Evolutionary conservation across 2,329 filamentous ascomycete genomes (phyloP), one percentile per base, ranked within the genome.

Genomic region (Alternaria solani): DNA sequence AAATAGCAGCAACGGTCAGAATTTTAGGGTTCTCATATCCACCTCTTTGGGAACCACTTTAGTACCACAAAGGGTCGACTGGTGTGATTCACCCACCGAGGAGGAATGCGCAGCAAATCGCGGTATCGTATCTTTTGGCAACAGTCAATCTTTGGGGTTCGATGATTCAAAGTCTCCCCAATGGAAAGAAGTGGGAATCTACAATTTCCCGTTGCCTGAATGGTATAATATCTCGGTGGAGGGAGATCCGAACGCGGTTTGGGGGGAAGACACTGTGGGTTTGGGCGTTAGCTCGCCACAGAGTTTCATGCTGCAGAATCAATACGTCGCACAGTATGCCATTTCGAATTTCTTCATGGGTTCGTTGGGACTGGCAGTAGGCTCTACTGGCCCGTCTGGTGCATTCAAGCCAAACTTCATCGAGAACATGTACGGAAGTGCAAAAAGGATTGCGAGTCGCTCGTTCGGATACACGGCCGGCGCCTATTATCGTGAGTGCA

Each of bases 391-490:
- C 25, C 9, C 57, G 16, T 43, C 55, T 0, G 48, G 57, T 6
- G 68, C 53, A 2, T 25, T 51, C 9, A 67, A 46, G 16, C 42
- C 57, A 0, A 68, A 73, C 4, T 74, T 77, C 39, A 52, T 77
- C n/a, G 41, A 63, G 4, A 65, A 66, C 5, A 66, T 73, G 20
- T 59, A 54, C 16, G 39, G 49, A 11, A 16, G 36, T 16, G 23
- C 6, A 1, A 57, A 59, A 12, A 12, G 32, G 5, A 71, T 69
- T 4, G 67, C 75, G 5, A 77, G 74, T 46, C 34, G 53, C 2
- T 74, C 75, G 1, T 79, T 74, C 38, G 73, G 73, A 20, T 78
- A 78, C 54, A 72, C 72, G 0, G 77, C 77, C 5, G 77, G 77
- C 7, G 76, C 75, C 11, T 61, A 47, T 7, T 78, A 79, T 57